Evolutionary conservation across 164 flowering plant genomes (phyloP), one percentile per base, ranked within the genome.

Genomic region (Hamamelis virginiana): DNA sequence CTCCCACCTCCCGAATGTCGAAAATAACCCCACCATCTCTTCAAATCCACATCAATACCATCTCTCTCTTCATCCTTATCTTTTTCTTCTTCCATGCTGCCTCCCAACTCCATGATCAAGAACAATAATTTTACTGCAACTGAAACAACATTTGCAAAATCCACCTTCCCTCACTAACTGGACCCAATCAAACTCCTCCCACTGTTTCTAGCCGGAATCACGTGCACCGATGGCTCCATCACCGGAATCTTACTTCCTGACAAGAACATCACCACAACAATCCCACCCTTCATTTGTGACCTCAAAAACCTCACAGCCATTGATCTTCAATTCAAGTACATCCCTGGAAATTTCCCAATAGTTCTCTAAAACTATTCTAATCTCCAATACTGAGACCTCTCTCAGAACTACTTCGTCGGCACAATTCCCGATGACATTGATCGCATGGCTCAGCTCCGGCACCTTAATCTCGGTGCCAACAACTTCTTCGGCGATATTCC

Each of bases 161-260:
- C n/a, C n/a, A n/a, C n/a, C n/a, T n/a, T n/a, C n/a, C n/a, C n/a
- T n/a, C n/a, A n/a, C n/a, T n/a, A n/a, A n/a, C n/a, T n/a, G n/a
- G n/a, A n/a, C n/a, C n/a, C n/a, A n/a, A n/a, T n/a, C n/a, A n/a
- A n/a, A n/a, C n/a, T n/a, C n/a, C n/a, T n/a, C n/a, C n/a, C n/a
- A n/a, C n/a, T n/a, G n/a, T n/a, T n/a, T 13, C 63, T 86, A 87
- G 89, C 70, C 75, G 0, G 86, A 78, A 48, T 86, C 57, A 8
- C 28, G 21, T 86, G 90, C 78, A 26, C 59, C 19, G 18, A 62
- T 28, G 43, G 50, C 66, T 75, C 81, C 8, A 76, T 88, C 78
- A 80, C 82, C 19, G 75, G 13, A 9, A 64, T 88, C 21, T 13
- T 8, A 22, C 77, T 88, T 33, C 0, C 13, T 11, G 6, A 74